Evolutionary conservation across 495 filamentous ascomycete species (phyloP).

Genomic region (Tetracladium marchalianum): DNA sequence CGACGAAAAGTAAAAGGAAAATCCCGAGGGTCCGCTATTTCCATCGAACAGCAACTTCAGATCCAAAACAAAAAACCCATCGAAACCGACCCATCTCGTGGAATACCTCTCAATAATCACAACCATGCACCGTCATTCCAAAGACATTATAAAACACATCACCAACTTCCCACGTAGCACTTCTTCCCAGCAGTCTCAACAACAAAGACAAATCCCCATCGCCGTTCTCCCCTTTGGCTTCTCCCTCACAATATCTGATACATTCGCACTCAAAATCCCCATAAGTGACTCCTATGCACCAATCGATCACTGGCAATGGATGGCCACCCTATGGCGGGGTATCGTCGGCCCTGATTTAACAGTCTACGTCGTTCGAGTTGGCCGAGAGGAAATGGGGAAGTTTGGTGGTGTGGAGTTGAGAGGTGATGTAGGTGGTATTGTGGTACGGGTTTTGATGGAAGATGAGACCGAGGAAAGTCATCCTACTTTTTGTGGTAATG

Average conservation of each 20-base stretch:
- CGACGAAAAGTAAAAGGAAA: too few species aligned
- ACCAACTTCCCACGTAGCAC: conserved; percentile 22
- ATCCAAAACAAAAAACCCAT: conserved; percentile 5
- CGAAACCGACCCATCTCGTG: conserved; percentile 34
- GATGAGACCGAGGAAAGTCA: conserved; percentile 29
- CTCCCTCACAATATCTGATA: conserved; percentile 65
- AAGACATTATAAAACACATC: conserved; percentile 56
- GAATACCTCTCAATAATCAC: conserved; percentile 62
- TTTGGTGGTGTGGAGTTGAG: conserved; percentile 17
- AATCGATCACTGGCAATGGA: conserved; percentile 96
- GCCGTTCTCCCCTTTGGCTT: conserved; percentile 61
- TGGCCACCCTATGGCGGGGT: conserved; percentile 87
- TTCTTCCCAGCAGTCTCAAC: not conserved
- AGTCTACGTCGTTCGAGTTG: conserved; percentile 45
- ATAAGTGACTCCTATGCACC: conserved; percentile 70
- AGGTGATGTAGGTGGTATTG: conserved; percentile 34
- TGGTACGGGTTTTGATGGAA: conserved; percentile 33
- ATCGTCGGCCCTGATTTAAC: conserved; percentile 82
- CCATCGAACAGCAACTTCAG: conserved; percentile 1
- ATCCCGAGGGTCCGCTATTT: not conserved
- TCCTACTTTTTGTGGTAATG: conserved; percentile 23
- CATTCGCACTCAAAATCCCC: conserved; percentile 59
- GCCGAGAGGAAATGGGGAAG: conserved; percentile 35
- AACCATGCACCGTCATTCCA: conserved; percentile 60
- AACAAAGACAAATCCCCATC: conserved; percentile 41